phyloP scores from a whole-genome alignment of 2,329 filamentous ascomycete species.

The Aspergillus eucalypticola region DNA sequence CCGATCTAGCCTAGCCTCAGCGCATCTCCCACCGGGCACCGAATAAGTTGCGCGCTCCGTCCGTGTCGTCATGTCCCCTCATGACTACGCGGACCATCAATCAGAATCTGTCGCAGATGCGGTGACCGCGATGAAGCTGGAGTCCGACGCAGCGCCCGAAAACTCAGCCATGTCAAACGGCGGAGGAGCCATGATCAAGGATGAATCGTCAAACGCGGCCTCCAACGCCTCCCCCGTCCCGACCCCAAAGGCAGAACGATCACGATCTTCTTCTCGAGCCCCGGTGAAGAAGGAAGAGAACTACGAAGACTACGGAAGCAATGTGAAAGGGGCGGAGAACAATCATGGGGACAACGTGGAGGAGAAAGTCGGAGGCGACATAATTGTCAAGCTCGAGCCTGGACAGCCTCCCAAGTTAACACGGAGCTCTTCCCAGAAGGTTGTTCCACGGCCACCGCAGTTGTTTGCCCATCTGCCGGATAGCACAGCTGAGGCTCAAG shows the following conservation, averaged over 20 bases:
- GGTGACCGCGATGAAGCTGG: constrained; percentile 40
- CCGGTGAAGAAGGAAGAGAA: constrained; percentile 34
- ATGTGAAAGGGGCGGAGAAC: constrained; percentile 26
- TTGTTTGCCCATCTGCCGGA: constrained; percentile 77
- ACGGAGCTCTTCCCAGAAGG: constrained; percentile 72
- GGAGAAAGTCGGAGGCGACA: constrained; percentile 60
- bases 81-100: constrained; percentile 44
- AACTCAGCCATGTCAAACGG: constrained; percentile 26
- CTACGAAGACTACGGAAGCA: constrained; percentile 23
- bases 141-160: constrained; percentile 28
- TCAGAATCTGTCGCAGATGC: constrained; percentile 37
- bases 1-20: constrained; percentile 4
- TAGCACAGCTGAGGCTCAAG: constrained; percentile 72
- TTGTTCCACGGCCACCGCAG: constrained; percentile 60
- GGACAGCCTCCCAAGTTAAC: constrained; percentile 70
- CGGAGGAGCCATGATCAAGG: constrained; percentile 22
- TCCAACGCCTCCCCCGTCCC: constrained; percentile 20
- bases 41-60: constrained; percentile 26
- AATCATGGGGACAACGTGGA: constrained; percentile 37
- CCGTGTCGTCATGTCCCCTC: constrained; percentile 45
- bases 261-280: constrained; percentile 23
- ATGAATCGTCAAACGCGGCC: constrained; percentile 17
- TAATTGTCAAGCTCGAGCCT: constrained; percentile 64
- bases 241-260: constrained; percentile 17
- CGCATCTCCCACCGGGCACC: constrained; percentile 19